Base-by-base conservation (phyloP, 2,329 filamentous ascomycete genomes). In the Xylariaceae sp. region DNA sequence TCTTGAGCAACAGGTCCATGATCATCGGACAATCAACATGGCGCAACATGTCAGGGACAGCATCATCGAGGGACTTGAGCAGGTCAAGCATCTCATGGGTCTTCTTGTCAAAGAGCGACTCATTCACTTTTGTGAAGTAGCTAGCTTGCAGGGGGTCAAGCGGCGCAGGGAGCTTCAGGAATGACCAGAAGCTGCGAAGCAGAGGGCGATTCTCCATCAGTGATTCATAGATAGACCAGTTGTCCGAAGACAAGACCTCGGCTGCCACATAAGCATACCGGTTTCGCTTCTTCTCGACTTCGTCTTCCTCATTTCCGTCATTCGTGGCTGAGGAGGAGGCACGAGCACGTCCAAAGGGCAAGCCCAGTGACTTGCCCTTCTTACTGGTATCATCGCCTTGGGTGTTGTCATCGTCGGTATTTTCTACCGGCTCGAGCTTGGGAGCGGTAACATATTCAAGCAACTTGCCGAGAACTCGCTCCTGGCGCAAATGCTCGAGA, bases 71-170 rank as follows among this genome's bases (percentile, higher is more conserved):
- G 2, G 83, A 86, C 67, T 90, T 95, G 69, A 99, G 83, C 54
- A 99, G 84, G 15, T 86, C 83, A 58, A 97, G 77, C 92, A 97
- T 99, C 57, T 96, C 92, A 64, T 95, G 89, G 6, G 95, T 96
- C 78, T 97, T 97, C 72, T 94, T 95, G 68, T 97, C 94, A 48
- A 99, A 86, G 17, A 99, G 74, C n/a, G 90, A 88, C 72, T 99
- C 94, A 69, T 97, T 97, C 65, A 99, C 91, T 67, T 97, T 99
- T 48, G 92, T 96, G 67, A 99, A 99, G 68, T 99, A 99, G 64
- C 91, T 91, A 15, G 94, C 92, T 71, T 97, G 92, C 6, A 96
- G 79, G 35, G 92, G 88, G 67, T 97, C 92, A 48, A 99, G 80
- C 2, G 92, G 89, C 11, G 89, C 81, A n/a, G 89, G 81, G 48